Evolutionary conservation across 106 monocot species (phyloP).

Genomic region (Ottelia alismoides): DNA sequence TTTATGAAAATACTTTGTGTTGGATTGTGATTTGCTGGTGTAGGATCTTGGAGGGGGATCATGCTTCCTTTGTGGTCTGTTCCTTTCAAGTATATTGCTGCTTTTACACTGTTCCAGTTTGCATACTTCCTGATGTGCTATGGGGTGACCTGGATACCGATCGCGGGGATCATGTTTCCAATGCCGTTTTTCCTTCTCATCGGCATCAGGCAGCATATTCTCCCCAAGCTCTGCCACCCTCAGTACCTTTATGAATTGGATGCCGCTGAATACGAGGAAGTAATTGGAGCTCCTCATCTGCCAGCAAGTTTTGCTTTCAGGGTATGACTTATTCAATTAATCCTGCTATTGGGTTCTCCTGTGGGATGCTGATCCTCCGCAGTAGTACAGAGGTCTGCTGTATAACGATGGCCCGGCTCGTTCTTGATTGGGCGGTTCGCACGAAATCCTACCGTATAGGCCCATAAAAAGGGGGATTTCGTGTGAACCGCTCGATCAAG

Average conservation of each 20-base stretch:
- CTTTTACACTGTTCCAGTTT: conserved; percentile 69
- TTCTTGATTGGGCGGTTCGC: too few species aligned
- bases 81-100: conserved; percentile 40
- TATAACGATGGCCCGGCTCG: too few species aligned
- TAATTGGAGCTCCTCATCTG: conserved; percentile 30
- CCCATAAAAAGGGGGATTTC: too few species aligned
- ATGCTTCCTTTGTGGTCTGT: conserved; percentile 79
- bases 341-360: too few species aligned
- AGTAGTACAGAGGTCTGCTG: too few species aligned
- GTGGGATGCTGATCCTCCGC: too few species aligned
- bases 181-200: conserved; percentile 79
- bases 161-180: conserved; percentile 82
- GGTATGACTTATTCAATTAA: too few species aligned
- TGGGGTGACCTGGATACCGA: conserved; percentile 91
- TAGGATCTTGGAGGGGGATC: conserved; percentile 69
- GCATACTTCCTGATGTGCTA: conserved; percentile 65
- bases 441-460: too few species aligned
- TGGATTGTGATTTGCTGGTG: neutral
- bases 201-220: conserved; percentile 60
- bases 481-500: too few species aligned
- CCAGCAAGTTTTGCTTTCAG: conserved; percentile 27
- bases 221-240: conserved; percentile 61
- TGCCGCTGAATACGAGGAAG: conserved; percentile 91
- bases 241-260: conserved; percentile 58
- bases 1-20: too few species aligned